These are phyloP conservation scores for Spizellomyces punctatus DNA, from an alignment of 192 early-diverging fungal genomes.

Conservation along the genomic window DNA sequence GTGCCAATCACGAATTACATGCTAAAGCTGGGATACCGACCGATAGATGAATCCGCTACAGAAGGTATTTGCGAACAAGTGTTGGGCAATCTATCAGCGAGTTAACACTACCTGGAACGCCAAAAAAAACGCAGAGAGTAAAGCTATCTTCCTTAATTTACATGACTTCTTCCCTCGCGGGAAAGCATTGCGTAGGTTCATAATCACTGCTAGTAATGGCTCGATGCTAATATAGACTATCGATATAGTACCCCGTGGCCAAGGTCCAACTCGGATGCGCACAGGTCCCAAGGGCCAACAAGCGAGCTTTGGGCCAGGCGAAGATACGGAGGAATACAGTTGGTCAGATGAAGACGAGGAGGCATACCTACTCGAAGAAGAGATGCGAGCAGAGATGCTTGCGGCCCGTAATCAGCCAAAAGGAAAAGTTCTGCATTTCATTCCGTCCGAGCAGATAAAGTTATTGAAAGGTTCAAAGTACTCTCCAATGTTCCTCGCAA, in stretches of 20 bases:
- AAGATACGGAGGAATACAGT: constrained; percentile 5
- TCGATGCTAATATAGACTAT: neutral
- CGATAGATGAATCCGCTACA: constrained; percentile 5
- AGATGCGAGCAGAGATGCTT: constrained; percentile 8
- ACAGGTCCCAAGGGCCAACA: neutral
- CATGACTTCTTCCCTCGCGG: constrained; percentile 2
- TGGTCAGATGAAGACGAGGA: constrained; percentile 22
- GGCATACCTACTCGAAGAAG: constrained; percentile 18
- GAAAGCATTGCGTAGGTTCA: neutral
- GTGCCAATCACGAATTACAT: constrained; percentile 38
- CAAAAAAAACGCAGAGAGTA: constrained; percentile 9
- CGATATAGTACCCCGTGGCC: neutral
- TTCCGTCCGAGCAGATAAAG: constrained; percentile 60
- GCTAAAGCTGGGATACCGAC: constrained; percentile 39
- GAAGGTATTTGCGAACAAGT: neutral
- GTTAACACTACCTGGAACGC: constrained; percentile 5
- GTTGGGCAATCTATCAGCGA: neutral
- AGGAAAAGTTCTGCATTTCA: constrained; percentile 57
- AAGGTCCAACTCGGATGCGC: neutral
- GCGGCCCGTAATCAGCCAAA: constrained; percentile 12
- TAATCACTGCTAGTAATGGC: neutral
- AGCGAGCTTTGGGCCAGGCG: neutral
- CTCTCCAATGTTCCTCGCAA: neutral
- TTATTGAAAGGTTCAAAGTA: constrained; percentile 50
- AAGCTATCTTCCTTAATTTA: constrained; percentile 27